Evolutionary conservation across 768 basidiomycete species (phyloP).

Genomic region (Brasilioporus rufonigricans): DNA sequence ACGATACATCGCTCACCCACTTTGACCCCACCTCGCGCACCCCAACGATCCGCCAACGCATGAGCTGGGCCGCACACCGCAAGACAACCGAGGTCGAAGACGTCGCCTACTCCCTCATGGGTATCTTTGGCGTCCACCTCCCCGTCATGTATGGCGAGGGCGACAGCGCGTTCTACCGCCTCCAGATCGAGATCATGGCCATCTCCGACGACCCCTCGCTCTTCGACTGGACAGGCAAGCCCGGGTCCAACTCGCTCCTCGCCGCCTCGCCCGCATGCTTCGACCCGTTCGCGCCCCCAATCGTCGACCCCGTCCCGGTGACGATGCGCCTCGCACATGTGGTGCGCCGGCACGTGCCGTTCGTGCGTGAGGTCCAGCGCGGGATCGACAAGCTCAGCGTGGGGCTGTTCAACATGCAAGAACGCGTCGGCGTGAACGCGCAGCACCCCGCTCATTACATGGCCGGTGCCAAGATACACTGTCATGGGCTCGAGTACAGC

Average conservation of each 20-base stretch:
- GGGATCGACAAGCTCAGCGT: constrained; percentile 13
- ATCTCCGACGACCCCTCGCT: constrained; percentile 21
- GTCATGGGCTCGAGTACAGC: constrained; percentile 21
- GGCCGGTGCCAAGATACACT: constrained; percentile 20
- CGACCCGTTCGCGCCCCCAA: constrained; percentile 19
- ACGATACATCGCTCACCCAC: constrained; percentile 15
- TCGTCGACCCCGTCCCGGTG: constrained; percentile 15
- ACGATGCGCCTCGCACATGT: constrained; percentile 7
- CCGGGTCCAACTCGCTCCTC: constrained; percentile 15
- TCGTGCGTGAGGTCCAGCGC: constrained; percentile 10
- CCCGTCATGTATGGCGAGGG: constrained; percentile 32
- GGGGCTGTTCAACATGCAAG: constrained; percentile 18
- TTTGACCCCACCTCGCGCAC: constrained; percentile 16
- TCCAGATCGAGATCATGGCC: constrained; percentile 28
- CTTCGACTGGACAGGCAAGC: constrained; percentile 26
- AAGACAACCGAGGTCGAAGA: constrained; percentile 31
- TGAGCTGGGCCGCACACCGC: constrained; percentile 30
- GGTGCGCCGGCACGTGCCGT: constrained; percentile 6
- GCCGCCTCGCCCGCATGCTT: constrained; percentile 19
- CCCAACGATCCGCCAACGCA: constrained; percentile 17
- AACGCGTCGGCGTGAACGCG: constrained; percentile 18
- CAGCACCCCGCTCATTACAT: constrained; percentile 22
- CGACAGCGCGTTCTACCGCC: constrained; percentile 23
- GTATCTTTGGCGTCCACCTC: constrained; percentile 26
- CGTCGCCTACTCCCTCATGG: constrained; percentile 29